Evolutionary conservation across 768 basidiomycete species (phyloP).

Genomic region (Leucocoprinus sp.): DNA sequence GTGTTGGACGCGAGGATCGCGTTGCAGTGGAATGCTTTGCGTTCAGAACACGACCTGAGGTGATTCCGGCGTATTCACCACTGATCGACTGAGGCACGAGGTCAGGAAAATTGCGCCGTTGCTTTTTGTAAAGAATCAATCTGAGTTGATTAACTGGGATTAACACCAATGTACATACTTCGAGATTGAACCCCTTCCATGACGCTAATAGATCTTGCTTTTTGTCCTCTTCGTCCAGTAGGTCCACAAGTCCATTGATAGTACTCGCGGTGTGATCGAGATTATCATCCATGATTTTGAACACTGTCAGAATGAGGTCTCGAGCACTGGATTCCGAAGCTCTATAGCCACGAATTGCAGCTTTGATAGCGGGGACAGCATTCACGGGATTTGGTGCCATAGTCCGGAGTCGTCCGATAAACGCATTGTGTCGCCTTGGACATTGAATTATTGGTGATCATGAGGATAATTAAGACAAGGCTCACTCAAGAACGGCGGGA

Average conservation of each 20-base stretch:
- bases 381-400: conserved; percentile 20
- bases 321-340: too few relatives aligned
- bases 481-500: conserved; percentile 48
- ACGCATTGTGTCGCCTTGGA: conserved; percentile 56
- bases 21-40: conserved; percentile 69
- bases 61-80: conserved; percentile 68
- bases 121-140: conserved; percentile 35
- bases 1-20: conserved; percentile 44
- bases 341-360: conserved; percentile 42
- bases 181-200: too few relatives aligned
- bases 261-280: too few relatives aligned
- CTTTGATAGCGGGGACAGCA: too few relatives aligned
- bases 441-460: background rate
- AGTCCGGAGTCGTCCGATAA: conserved; percentile 54
- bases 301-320: too few relatives aligned
- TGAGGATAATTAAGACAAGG: conserved; percentile 6
- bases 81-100: conserved; percentile 51
- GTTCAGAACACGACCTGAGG: conserved; percentile 76
- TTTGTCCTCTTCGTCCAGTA: conserved; percentile 17
- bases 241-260: too few relatives aligned
- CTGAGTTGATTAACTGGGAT: background rate
- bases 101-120: conserved; percentile 82
- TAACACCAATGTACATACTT: background rate
- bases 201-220: conserved; percentile 35
- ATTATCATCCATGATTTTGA: too few relatives aligned